Percentiles rank a stretch among this genome's conserved stretches.
phyloP scores from a whole-genome alignment of 768 basidiomycete genomes.

The Neoboletus brunneissimus region DNA sequence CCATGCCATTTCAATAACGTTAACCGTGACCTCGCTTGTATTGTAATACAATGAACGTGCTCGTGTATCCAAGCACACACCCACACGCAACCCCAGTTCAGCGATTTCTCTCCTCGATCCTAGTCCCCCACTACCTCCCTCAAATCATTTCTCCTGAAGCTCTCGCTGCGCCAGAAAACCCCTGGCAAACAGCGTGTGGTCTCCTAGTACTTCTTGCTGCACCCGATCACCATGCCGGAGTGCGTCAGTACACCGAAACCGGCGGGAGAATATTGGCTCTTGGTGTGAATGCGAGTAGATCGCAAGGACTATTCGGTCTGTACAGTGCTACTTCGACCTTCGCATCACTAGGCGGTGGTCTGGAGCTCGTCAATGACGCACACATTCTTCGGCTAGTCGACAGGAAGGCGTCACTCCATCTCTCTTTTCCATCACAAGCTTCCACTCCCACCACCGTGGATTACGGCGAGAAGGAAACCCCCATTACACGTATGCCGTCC shows the following conservation, averaged over 20 bases:
- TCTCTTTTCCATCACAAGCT: slow-evolving; percentile 26
- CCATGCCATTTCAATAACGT: too few species aligned
- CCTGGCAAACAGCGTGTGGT: slow-evolving; percentile 76
- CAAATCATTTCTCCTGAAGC: slow-evolving; percentile 59
- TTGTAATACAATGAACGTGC: slow-evolving; percentile 57
- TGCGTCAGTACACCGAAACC: slow-evolving; percentile 57
- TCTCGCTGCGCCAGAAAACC: slow-evolving; percentile 58
- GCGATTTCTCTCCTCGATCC: slow-evolving; percentile 52
- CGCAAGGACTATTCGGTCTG: slow-evolving; percentile 36
- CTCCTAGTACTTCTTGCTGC: slow-evolving; percentile 77
- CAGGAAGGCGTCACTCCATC: slow-evolving; percentile 17
- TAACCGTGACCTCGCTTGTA: neutral
- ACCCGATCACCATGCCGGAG: slow-evolving; percentile 39
- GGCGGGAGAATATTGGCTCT: slow-evolving; percentile 76
- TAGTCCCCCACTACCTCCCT: slow-evolving; percentile 76
- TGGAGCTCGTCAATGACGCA: slow-evolving; percentile 32
- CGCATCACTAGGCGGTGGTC: slow-evolving; percentile 33
- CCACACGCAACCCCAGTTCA: slow-evolving; percentile 44
- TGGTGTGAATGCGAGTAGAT: slow-evolving; percentile 57
- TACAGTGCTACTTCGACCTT: slow-evolving; percentile 39
- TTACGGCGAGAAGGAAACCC: neutral
- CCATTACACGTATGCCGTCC: slow-evolving; percentile 10
- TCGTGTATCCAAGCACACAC: slow-evolving; percentile 67
- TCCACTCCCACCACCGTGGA: slow-evolving; percentile 10
- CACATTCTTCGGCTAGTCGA: slow-evolving; percentile 27